phyloP scores from a whole-genome alignment of 78 protist genomes.

The Tieghemostelium lacteum region DNA sequence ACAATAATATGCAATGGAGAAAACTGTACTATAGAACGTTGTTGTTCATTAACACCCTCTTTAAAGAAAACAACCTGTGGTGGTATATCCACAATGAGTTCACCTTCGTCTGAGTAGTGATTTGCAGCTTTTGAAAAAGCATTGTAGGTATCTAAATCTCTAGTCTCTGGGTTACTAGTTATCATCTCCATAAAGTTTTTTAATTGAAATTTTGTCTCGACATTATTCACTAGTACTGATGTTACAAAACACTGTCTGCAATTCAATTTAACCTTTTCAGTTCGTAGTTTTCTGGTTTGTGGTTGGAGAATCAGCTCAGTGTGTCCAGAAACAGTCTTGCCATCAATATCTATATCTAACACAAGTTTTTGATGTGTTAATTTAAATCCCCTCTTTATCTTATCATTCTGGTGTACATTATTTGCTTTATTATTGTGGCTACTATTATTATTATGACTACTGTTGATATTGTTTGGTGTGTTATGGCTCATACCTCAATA shows the following conservation, averaged over 20 bases:
- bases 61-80: constrained; percentile 37
- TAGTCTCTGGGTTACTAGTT: constrained; percentile 12
- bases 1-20: constrained; percentile 28
- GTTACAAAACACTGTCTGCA: constrained; percentile 34
- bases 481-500: no score
- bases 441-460: not conserved
- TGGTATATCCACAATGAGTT: constrained; percentile 54
- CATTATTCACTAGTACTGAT: constrained; percentile 13
- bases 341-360: constrained; percentile 59
- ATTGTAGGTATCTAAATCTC: constrained; percentile 44
- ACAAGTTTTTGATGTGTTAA: constrained; percentile 62
- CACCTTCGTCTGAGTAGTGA: constrained; percentile 62
- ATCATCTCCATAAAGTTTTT: constrained; percentile 45
- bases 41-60: constrained; percentile 27
- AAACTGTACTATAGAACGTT: constrained; percentile 19
- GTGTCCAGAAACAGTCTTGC: constrained; percentile 24
- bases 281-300: constrained; percentile 46
- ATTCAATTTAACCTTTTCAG: constrained; percentile 48
- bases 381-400: constrained; percentile 40
- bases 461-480: not conserved
- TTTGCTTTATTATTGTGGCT: not conserved
- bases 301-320: constrained; percentile 66
- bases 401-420: not conserved
- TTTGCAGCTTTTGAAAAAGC: constrained; percentile 58
- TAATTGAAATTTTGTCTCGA: constrained; percentile 38